Percentiles rank a stretch among this genome's conserved stretches.
phyloP scores from a whole-genome alignment of 352 stramenopile genomes.

The Pythium oligandrum region DNA sequence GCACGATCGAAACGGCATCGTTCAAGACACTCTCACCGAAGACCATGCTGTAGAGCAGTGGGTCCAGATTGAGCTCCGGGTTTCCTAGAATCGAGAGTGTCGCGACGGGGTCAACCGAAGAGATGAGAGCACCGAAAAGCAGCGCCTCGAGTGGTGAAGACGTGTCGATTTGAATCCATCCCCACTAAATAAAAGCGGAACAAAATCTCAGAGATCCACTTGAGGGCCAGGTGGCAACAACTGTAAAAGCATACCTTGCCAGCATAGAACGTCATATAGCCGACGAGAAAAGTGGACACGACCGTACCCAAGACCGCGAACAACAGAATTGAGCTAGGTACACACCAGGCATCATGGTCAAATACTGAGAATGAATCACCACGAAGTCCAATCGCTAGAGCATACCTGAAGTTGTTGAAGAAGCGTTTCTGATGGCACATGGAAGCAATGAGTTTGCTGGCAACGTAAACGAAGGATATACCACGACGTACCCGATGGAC shows the following conservation, averaged over 20 bases:
- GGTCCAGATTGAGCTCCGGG: conserved; percentile 88
- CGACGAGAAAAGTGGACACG: conserved; percentile 95
- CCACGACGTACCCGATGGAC: conserved; percentile 53
- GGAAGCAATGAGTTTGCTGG: neutral
- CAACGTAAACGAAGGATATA: neutral
- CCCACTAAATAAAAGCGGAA: conserved; percentile 25
- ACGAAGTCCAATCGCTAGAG: neutral
- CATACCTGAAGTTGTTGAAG: conserved; percentile 93
- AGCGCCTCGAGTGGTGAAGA: conserved; percentile 92
- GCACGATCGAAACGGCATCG: conserved; percentile 95
- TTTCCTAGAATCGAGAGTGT: conserved; percentile 95
- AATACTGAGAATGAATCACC: neutral
- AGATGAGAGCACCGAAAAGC: conserved; percentile 95
- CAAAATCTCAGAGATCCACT: neutral
- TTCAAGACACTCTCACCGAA: conserved; percentile 98
- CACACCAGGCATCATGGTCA: neutral
- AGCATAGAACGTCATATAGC: conserved; percentile 89
- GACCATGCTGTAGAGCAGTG: conserved; percentile 88
- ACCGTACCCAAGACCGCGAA: conserved; percentile 95
- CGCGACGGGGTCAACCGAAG: conserved; percentile 94
- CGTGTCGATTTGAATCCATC: conserved; percentile 86
- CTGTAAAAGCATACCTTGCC: conserved; percentile 34
- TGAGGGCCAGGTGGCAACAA: neutral
- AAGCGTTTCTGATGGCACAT: conserved; percentile 75
- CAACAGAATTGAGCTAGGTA: conserved; percentile 86